Evolutionary conservation across 192 early-diverging fungal species (phyloP).

Genomic region (Allomyces javanicus): DNA sequence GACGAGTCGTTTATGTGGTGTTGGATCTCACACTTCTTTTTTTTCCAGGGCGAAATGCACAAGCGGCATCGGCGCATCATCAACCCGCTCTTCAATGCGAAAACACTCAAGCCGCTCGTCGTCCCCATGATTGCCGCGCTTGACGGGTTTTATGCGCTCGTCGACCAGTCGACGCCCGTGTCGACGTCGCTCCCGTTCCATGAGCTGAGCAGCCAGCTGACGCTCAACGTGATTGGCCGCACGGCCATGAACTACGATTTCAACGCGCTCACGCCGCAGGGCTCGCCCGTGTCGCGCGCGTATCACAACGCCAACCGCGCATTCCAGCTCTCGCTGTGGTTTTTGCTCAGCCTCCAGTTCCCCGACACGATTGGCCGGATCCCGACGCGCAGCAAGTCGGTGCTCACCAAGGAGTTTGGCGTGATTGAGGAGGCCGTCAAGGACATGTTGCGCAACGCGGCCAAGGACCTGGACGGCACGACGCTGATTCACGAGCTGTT

Average conservation of each 20-base stretch:
- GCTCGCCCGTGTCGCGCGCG: not conserved
- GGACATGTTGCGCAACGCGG: not conserved
- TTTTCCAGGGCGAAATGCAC: not conserved
- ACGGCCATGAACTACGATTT: not conserved
- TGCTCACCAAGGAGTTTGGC: not conserved
- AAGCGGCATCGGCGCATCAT: not conserved
- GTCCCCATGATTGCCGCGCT: no score
- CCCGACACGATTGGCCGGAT: not conserved
- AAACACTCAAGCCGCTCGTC: not conserved
- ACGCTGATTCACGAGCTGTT: not conserved
- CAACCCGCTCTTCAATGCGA: not conserved
- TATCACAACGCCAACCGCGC: not conserved
- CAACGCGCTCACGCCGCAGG: not conserved
- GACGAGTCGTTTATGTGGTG: no score
- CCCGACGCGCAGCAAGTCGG: not conserved
- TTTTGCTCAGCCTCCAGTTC: not conserved
- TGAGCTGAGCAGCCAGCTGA: not conserved
- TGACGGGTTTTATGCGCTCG: no score
- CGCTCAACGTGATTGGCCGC: not conserved
- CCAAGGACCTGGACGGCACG: not conserved
- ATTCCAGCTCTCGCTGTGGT: not conserved
- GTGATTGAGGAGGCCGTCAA: not conserved
- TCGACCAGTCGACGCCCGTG: no score
- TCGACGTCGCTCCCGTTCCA: not conserved
- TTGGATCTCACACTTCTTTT: no score